Evolutionary conservation across 2,329 filamentous ascomycete genomes (phyloP).

Genomic region (Juglanconis sp.): DNA sequence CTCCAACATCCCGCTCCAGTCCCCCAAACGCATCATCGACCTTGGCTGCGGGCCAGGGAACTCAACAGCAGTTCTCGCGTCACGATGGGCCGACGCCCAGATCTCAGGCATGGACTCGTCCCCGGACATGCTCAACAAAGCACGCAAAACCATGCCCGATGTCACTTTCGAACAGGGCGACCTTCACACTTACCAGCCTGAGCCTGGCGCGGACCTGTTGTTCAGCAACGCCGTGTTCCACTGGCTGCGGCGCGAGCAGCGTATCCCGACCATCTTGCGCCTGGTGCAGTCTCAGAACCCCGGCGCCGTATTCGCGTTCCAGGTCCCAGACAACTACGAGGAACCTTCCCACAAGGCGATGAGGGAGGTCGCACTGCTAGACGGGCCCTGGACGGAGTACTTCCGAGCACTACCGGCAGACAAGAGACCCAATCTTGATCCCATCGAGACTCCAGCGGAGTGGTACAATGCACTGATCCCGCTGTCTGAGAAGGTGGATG

Average conservation of each 20-base stretch:
- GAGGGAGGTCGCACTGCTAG: conserved; percentile 37
- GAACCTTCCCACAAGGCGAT: conserved; percentile 50
- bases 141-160: conserved; percentile 36
- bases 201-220: conserved; percentile 37
- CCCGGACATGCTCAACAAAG: conserved; percentile 52
- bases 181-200: conserved; percentile 37
- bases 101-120: conserved; percentile 54
- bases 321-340: conserved; percentile 45
- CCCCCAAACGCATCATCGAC: conserved; percentile 47
- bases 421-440: conserved; percentile 38
- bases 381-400: conserved; percentile 21
- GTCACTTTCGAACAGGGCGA: conserved; percentile 46
- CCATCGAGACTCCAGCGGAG: conserved; percentile 43
- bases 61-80: conserved; percentile 47
- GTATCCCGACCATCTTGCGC: conserved; percentile 41
- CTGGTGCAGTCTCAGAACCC: conserved; percentile 38
- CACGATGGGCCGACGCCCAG: conserved; percentile 43
- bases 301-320: conserved; percentile 52
- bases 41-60: conserved; percentile 61
- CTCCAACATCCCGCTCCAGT: conserved; percentile 38
- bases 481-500: conserved; percentile 39
- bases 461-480: conserved; percentile 49
- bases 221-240: conserved; percentile 60
- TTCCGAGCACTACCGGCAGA: conserved; percentile 23
- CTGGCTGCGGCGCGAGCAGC: conserved; percentile 45